Evolutionary conservation across 2,329 filamentous ascomycete species (phyloP), one percentile per base, ranked within the genome.

Genomic region (Helotiales sp.): DNA sequence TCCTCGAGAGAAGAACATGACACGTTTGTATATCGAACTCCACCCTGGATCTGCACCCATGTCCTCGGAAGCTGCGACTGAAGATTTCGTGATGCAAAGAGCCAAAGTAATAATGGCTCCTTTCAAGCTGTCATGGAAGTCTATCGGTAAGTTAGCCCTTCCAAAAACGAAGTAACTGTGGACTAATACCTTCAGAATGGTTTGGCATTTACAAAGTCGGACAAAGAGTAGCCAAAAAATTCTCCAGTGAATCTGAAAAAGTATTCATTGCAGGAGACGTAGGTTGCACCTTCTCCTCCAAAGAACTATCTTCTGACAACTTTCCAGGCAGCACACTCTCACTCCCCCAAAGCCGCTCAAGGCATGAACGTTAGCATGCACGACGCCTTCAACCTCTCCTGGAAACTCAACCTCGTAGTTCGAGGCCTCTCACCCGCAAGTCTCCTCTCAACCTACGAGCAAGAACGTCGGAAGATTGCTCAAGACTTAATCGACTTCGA

Each of bases 31-130:
- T 77, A 88, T 90, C 65, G 84, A 90, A 74, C 76, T 91, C 1
- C 82, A 84, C 0, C 73, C 74, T 40, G 57, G 47, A 0, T 83
- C 83, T 8, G 85, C 82, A 0, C 80, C 81, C 1, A 80, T 84
- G 1, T 59, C 62, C 15, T 78, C 75, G 3, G 70, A 75, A 17
- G 75, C 78, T 20, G 77, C 78, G 3, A 84, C 87, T 5, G 85
- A 91, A 70, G 86, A 90, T 34, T 91, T 91, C 72, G 89, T 93
- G 60, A 92, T 92, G 84, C 83, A 86, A 71, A 85, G 87, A 55
- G 89, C 89, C 6, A 83, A 82, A 73, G 83, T 85, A 71, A 89
- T 89, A 65, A 84, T 89, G 80, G 81, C 82, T 5, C 87, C 87
- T 1, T 89, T 86, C 74, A 79, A 78, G 61, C 79, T 89, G 50